phyloP scores from a whole-genome alignment of 2,329 filamentous ascomycete genomes.

The Coniochaeta hoffmannii region DNA sequence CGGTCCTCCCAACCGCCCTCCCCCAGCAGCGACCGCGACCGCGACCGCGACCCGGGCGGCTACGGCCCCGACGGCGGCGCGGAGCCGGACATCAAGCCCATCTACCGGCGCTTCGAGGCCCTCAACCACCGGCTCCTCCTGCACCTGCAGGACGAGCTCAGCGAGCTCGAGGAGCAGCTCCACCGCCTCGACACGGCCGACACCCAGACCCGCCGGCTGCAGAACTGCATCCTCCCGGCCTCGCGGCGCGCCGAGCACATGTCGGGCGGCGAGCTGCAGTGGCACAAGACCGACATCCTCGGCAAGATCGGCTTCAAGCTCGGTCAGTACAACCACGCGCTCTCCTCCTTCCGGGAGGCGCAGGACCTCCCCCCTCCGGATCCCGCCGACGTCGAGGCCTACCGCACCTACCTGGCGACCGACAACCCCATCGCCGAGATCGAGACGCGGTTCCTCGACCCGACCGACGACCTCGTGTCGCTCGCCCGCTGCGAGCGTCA shows the following conservation, averaged over 20 bases:
- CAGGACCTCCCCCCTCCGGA: conserved; percentile 42
- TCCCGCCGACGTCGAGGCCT: conserved; percentile 34
- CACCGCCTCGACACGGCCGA: conserved; percentile 56
- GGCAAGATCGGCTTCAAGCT: conserved; percentile 59
- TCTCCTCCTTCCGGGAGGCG: conserved; percentile 49
- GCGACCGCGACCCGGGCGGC: too few relatives aligned
- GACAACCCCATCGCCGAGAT: conserved; percentile 45
- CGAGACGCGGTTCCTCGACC: conserved; percentile 54
- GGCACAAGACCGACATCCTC: conserved; percentile 52
- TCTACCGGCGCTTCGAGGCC: conserved; percentile 77
- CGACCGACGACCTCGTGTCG: conserved; percentile 45
- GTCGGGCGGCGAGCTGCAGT: conserved; percentile 48
- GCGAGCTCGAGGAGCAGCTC: conserved; percentile 73
- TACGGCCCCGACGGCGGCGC: neutral
- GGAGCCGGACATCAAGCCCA: conserved; percentile 36
- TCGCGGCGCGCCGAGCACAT: conserved; percentile 51
- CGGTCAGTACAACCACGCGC: conserved; percentile 57
- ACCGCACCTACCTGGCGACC: conserved; percentile 43
- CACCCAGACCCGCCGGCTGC: conserved; percentile 36
- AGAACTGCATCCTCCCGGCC: conserved; percentile 42
- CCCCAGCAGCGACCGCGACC: neutral
- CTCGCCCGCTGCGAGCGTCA: conserved; percentile 13
- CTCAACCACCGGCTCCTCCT: conserved; percentile 77
- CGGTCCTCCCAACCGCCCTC: conserved; percentile 6
- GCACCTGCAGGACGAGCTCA: conserved; percentile 78